These are phyloP conservation scores for Dalbergia cochinchinensis DNA, from an alignment of 306 rosid genomes.

Conservation along the genomic window DNA sequence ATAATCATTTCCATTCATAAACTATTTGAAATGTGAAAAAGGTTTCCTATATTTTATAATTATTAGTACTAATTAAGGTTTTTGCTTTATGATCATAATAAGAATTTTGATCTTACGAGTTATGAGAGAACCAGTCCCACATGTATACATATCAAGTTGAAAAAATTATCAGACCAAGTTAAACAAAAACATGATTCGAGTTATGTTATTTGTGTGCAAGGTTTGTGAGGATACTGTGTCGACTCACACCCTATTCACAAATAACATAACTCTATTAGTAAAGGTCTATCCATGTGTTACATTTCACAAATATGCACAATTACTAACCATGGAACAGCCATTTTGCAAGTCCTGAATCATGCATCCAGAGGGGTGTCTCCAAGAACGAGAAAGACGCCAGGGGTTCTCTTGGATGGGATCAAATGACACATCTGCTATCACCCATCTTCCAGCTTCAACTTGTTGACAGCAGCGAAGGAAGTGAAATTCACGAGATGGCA, in stretches of 20 bases:
- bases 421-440: slow-evolving; percentile 66
- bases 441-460: slow-evolving; percentile 60
- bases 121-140: no score
- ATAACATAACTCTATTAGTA: no score
- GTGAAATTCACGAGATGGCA: slow-evolving; percentile 62
- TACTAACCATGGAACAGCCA: slow-evolving; percentile 66
- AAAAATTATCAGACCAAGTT: no score
- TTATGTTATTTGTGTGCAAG: no score
- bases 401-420: slow-evolving; percentile 33
- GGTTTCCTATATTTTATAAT: neutral
- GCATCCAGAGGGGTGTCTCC: slow-evolving; percentile 88
- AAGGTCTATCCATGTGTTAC: neutral
- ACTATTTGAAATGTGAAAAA: neutral
- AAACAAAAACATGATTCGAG: no score
- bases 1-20: no score
- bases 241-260: no score
- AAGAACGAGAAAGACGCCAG: slow-evolving; percentile 33
- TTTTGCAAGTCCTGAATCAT: slow-evolving; percentile 64
- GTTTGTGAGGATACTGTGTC: no score
- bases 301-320: neutral
- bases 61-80: no score
- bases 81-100: no score
- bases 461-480: slow-evolving; percentile 72
- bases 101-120: no score
- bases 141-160: no score